Percentiles rank a stretch among this genome's conserved stretches.
These are phyloP conservation scores for Hericium erinaceus DNA, from an alignment of 768 basidiomycete species.

Conservation along the genomic window DNA sequence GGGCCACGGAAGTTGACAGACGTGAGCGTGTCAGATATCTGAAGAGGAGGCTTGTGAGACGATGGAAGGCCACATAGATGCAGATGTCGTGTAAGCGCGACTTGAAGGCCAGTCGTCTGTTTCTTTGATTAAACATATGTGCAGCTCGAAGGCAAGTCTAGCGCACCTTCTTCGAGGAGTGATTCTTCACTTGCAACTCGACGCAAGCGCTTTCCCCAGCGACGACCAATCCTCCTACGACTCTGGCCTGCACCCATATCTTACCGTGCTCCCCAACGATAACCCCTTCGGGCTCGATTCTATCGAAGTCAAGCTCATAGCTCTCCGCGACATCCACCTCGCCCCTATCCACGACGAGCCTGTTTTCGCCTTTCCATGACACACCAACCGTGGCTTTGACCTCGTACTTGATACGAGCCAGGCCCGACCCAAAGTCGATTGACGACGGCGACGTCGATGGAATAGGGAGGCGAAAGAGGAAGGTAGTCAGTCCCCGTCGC, in stretches of 20 bases:
- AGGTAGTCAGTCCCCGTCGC: constrained; percentile 67
- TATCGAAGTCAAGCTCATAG: constrained; percentile 27
- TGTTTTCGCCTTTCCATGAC: constrained; percentile 64
- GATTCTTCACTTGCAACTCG: constrained; percentile 75
- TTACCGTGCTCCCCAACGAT: constrained; percentile 72
- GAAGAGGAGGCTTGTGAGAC: constrained; percentile 38
- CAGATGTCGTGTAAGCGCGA: constrained; percentile 53
- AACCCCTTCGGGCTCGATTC: constrained; percentile 44
- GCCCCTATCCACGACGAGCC: constrained; percentile 54
- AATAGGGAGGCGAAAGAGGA: constrained; percentile 70
- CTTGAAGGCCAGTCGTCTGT: constrained; percentile 59
- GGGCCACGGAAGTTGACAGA: constrained; percentile 64
- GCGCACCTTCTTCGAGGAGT: constrained; percentile 67
- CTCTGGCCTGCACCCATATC: constrained; percentile 62
- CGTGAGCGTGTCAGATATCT: constrained; percentile 58
- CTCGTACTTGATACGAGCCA: constrained; percentile 66
- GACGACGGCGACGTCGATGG: constrained; percentile 61
- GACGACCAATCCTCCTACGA: constrained; percentile 54
- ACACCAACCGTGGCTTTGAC: constrained; percentile 65
- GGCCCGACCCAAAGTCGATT: constrained; percentile 58
- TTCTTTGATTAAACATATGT: not conserved
- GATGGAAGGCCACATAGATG: constrained; percentile 37
- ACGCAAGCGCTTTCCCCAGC: constrained; percentile 65
- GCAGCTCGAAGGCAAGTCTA: constrained; percentile 1
- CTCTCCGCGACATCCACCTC: constrained; percentile 57